Base-by-base conservation (phyloP, 108 stramenopile species). In the Mayamaea pseudoterrestris region DNA sequence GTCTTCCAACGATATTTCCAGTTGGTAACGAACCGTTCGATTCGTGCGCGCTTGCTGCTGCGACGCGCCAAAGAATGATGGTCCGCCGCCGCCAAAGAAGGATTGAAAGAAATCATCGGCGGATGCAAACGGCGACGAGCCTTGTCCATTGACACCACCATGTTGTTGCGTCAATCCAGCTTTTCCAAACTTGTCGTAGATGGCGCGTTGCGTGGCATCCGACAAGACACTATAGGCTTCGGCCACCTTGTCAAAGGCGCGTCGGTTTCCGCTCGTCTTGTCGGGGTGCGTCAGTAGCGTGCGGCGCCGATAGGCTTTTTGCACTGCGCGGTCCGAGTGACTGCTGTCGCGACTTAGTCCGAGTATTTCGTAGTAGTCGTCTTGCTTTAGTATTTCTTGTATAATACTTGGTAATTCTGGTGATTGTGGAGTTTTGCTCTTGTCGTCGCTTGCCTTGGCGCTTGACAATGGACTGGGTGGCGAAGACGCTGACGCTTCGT, bases 191-290 rank as follows among this genome's bases (percentile, higher is more conserved):
- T 75, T 52, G 55, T 98, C 89, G 60, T 95, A 98, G 6, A 93
- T n/a, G 12, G 72, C 61, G 1, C 93, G 77, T 61, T 93, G 94
- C 11, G 59, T 67, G 25, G 78, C 71, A 74, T 90, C 93, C 34
- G 78, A 68, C n/a, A 98, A 52, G 0, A 98, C 82, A 32, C 95
- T 94, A 63, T 94, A 96, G 9, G 95, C 95, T 58, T 93, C 78
- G 11, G 79, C 64, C 12, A 97, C 90, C 35, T 93, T 83, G 55
- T 96, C 93, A 61, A 98, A 97, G 23, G 77, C 84, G 9, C 66
- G 28, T 35, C 84, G 63, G 57, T 82, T 78, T 29, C 68, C 69
- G 29, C 82, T 77, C 4, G 72, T 59, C 66, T 97, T 97, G 63
- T 97, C 96, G 1, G 96, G 94, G 50, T 97, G 96, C 7, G 89